phyloP scores from a whole-genome alignment of 1,139 yeast species.

The Suhomyces taliae region DNA sequence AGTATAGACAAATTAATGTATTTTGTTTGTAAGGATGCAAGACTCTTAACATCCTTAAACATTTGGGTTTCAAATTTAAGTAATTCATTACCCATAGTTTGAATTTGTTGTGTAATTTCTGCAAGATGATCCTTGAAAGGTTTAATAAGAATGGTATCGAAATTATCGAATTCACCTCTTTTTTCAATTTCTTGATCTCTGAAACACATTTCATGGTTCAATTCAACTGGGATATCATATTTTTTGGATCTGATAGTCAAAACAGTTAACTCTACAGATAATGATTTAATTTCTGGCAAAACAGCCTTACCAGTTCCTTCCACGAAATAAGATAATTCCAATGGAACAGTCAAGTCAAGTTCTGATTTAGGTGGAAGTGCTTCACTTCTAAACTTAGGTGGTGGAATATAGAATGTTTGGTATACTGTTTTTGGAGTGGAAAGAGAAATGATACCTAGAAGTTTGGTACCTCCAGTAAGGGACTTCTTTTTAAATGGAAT shows the following conservation, averaged over 20 bases:
- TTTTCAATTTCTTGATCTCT: slow-evolving; percentile 25
- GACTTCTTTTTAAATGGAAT: slow-evolving; percentile 37
- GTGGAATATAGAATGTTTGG: slow-evolving; percentile 34
- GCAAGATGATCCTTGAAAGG: slow-evolving; percentile 31
- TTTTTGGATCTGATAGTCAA: slow-evolving; percentile 34
- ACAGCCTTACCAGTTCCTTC: slow-evolving; percentile 15
- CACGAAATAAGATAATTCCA: slow-evolving; percentile 34
- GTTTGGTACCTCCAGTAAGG: slow-evolving; percentile 35
- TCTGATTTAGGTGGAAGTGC: slow-evolving; percentile 11
- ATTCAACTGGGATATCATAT: slow-evolving; percentile 39
- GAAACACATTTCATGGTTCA: slow-evolving; percentile 41
- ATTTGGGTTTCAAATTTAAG: slow-evolving; percentile 37
- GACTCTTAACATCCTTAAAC: slow-evolving; percentile 37
- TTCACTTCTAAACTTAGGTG: slow-evolving; percentile 24
- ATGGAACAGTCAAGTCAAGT: slow-evolving; percentile 32
- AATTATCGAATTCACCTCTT: slow-evolving; percentile 26
- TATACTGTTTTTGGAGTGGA: slow-evolving; percentile 39
- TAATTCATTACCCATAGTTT: slow-evolving; percentile 36
- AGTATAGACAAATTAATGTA: slow-evolving; percentile 24
- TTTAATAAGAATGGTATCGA: slow-evolving; percentile 33
- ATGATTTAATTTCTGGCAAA: slow-evolving; percentile 31
- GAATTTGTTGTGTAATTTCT: slow-evolving; percentile 32
- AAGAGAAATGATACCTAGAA: slow-evolving; percentile 37
- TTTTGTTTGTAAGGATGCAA: slow-evolving; percentile 38
- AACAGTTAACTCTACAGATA: slow-evolving; percentile 34